These are phyloP conservation scores for Saccharomycodes ludwigii DNA, from an alignment of 805 yeast genomes.

Conservation along the genomic window DNA sequence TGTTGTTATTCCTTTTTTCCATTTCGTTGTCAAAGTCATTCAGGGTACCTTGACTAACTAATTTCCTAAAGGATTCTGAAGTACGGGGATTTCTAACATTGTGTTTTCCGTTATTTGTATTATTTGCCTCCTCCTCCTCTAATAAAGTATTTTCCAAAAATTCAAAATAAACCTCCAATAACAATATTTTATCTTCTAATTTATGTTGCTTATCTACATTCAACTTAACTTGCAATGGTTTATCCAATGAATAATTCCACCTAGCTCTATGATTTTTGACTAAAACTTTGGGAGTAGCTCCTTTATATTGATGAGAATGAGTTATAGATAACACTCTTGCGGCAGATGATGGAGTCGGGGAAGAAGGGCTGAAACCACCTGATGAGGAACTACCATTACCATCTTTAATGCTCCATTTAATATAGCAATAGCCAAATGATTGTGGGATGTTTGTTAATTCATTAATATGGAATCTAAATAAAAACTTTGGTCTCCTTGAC, in stretches of 20 bases:
- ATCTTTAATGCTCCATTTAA: constrained; percentile 53
- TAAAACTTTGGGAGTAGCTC: constrained; percentile 29
- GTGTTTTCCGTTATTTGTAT: background rate
- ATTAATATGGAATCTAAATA: constrained; percentile 42
- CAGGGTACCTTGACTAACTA: background rate
- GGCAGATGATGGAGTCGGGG: background rate
- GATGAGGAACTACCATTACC: constrained; percentile 16
- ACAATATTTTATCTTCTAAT: constrained; percentile 25
- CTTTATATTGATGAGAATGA: constrained; percentile 21
- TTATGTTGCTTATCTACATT: constrained; percentile 25
- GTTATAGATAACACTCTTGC: constrained; percentile 5
- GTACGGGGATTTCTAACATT: background rate
- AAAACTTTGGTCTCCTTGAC: constrained; percentile 45
- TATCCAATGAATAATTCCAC: constrained; percentile 31
- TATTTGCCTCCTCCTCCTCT: constrained; percentile 2
- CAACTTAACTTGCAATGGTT: constrained; percentile 28
- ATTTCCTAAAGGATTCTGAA: background rate
- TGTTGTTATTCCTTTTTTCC: constrained; percentile 2
- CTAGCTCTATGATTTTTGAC: constrained; percentile 41
- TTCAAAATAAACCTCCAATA: constrained; percentile 34
- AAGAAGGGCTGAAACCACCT: background rate
- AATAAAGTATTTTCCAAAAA: too few species aligned
- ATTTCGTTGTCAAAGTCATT: constrained; percentile 3
- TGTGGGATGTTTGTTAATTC: constrained; percentile 83
- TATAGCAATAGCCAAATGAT: constrained; percentile 51